Conservation (phyloP, 2,329 filamentous ascomycete species). For the Colletotrichum sp. region DNA sequence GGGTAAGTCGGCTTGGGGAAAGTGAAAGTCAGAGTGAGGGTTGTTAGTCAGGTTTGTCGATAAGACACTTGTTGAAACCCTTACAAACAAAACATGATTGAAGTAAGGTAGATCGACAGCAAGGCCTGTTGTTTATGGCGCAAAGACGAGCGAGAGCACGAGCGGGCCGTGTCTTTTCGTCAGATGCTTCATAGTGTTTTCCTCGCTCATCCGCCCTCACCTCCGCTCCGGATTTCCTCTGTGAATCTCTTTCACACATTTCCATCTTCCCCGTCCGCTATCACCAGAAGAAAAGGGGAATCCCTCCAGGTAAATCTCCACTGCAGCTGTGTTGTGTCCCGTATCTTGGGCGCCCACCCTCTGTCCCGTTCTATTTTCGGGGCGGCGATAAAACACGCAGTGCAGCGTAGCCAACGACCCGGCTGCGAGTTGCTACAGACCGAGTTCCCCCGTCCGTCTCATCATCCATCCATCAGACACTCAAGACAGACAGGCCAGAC, state of each 20-base stretch:
- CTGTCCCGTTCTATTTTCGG: constrained; percentile 19
- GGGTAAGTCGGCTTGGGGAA: not conserved
- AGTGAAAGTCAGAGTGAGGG: not conserved
- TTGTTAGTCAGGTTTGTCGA: not conserved
- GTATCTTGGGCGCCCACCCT: not conserved
- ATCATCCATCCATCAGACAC: constrained; percentile 13
- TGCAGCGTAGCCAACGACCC: constrained; percentile 2
- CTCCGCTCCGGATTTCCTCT: constrained; percentile 19
- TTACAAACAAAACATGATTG: constrained; percentile 10
- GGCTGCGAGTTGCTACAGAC: constrained; percentile 1
- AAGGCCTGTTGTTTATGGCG: not conserved
- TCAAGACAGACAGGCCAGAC: not conserved
- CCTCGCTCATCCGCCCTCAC: constrained; percentile 7
- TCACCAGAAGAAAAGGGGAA: constrained; percentile 6
- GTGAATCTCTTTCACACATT: not conserved
- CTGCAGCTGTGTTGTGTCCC: constrained; percentile 4
- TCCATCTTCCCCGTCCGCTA: not conserved
- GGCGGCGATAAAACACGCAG: constrained; percentile 17
- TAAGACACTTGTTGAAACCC: constrained; percentile 13
- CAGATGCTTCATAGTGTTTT: not conserved
- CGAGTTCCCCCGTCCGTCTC: constrained; percentile 11
- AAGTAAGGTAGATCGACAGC: constrained; percentile 3
- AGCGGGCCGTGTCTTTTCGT: not conserved
- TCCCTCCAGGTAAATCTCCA: constrained; percentile 15
- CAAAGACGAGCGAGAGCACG: not conserved